Evolutionary conservation across 1,284 basidiomycete genomes (phyloP).

Genomic region (Somion occarium): DNA sequence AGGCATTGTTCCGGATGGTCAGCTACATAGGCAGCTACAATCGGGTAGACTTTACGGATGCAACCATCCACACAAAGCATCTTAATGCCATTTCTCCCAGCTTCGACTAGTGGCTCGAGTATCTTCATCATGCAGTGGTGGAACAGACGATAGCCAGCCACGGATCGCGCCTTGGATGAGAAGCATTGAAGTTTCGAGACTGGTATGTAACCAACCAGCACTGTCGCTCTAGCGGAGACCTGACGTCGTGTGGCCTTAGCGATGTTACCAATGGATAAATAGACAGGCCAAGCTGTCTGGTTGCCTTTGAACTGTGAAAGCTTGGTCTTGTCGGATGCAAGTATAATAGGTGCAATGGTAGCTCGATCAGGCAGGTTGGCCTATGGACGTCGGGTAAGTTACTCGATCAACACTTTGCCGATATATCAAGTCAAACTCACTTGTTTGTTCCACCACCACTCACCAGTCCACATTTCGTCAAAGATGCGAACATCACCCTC

Average conservation of each 20-base stretch:
- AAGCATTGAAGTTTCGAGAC: constrained; percentile 19
- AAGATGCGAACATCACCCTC: constrained; percentile 20
- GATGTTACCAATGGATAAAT: constrained; percentile 22
- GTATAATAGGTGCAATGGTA: constrained; percentile 18
- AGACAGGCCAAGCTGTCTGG: constrained; percentile 22
- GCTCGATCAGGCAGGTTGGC: constrained; percentile 12
- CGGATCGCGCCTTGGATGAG: constrained; percentile 10
- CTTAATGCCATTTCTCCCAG: constrained; percentile 17
- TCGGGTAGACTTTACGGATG: constrained; percentile 17
- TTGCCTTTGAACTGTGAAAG: constrained; percentile 18
- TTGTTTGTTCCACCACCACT: constrained; percentile 40
- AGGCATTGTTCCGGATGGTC: constrained; percentile 24
- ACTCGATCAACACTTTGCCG: neutral
- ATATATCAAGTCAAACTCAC: constrained; percentile 17
- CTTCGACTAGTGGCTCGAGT: constrained; percentile 15
- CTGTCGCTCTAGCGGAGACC: constrained; percentile 15
- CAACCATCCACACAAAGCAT: constrained; percentile 23
- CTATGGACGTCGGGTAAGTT: constrained; percentile 5
- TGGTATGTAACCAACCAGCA: constrained; percentile 26
- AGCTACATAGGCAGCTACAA: constrained; percentile 23
- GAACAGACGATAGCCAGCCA: constrained; percentile 20
- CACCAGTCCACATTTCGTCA: constrained; percentile 36
- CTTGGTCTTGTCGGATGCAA: constrained; percentile 19
- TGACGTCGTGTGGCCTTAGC: constrained; percentile 15
- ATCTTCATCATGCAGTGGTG: constrained; percentile 25